Percentiles rank a stretch among this genome's conserved stretches.
Conservation (phyloP, 1,139 yeast genomes). For the Blastobotrys serpentis region DNA sequence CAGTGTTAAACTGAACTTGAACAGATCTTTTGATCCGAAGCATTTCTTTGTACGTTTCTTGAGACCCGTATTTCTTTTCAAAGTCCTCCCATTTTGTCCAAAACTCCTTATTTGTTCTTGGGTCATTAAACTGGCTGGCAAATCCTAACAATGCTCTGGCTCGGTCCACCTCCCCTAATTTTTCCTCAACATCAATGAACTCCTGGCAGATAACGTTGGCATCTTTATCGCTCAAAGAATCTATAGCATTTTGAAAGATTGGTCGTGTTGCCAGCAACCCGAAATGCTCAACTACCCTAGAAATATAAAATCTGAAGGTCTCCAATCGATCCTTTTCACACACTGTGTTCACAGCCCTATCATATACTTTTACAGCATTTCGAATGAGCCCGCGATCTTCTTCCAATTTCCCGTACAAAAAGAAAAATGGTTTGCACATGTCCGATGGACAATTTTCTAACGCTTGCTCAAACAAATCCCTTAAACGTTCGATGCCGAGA, state of each 20-base stretch:
- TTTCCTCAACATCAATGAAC: conserved; percentile 52
- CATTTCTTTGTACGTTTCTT: conserved; percentile 73
- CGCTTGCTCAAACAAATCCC: conserved; percentile 74
- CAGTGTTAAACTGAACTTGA: conserved; percentile 43
- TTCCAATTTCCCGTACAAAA: conserved; percentile 65
- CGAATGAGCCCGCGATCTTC: conserved; percentile 47
- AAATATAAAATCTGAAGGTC: conserved; percentile 39
- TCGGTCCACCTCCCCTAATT: conserved; percentile 51
- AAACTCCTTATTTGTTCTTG: conserved; percentile 38
- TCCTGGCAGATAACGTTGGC: conserved; percentile 37
- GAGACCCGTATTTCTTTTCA: conserved; percentile 70
- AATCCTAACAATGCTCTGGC: conserved; percentile 59
- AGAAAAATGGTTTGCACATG: conserved; percentile 48
- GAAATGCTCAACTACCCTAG: conserved; percentile 36
- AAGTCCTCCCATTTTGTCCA: conserved; percentile 74
- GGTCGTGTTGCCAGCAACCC: conserved; percentile 43
- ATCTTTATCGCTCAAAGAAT: conserved; percentile 40
- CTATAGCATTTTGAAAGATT: conserved; percentile 47
- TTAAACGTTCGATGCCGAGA: conserved; percentile 53
- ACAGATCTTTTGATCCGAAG: conserved; percentile 58
- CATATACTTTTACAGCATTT: conserved; percentile 46
- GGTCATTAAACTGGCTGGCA: conserved; percentile 50
- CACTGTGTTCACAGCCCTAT: conserved; percentile 43
- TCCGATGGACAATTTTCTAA: conserved; percentile 50
- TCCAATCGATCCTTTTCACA: conserved; percentile 38